Conservation (phyloP, 176 grass and related monocot genomes). For the Eleusine coracana region DNA sequence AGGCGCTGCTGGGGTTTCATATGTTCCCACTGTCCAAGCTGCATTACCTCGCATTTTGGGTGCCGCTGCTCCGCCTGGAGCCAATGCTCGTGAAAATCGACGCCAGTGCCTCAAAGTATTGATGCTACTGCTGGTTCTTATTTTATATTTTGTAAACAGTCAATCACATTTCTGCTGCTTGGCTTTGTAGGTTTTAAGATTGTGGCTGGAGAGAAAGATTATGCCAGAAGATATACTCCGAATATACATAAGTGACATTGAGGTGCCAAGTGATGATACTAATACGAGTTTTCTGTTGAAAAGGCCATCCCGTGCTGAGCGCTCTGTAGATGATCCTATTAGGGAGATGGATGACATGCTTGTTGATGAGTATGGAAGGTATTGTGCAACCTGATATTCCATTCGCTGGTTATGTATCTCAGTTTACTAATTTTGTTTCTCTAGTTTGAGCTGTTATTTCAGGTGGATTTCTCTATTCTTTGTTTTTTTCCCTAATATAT, state of each 20-base stretch:
- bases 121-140: conserved; percentile 15
- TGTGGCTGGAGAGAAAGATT: conserved; percentile 99
- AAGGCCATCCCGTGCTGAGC: conserved; percentile 79
- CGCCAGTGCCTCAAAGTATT: conserved; percentile 95
- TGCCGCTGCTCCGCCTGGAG: conserved; percentile 85
- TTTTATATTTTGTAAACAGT: conserved; percentile 28
- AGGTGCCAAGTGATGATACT: conserved; percentile 68
- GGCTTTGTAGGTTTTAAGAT: conserved; percentile 78
- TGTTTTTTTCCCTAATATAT: neutral
- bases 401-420: conserved; percentile 24
- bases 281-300: conserved; percentile 53
- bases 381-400: conserved; percentile 37
- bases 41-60: conserved; percentile 81
- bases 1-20: conserved; percentile 82
- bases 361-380: conserved; percentile 99
- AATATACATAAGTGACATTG: conserved; percentile 78
- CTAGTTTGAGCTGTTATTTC: conserved; percentile 22
- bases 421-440: conserved; percentile 12
- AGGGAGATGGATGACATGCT: conserved; percentile 98
- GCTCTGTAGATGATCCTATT: conserved; percentile 96
- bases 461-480: conserved; percentile 9
- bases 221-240: conserved; percentile 78
- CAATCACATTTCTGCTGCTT: conserved; percentile 10
- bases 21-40: conserved; percentile 81
- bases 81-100: conserved; percentile 88